These are phyloP conservation scores for Lactarius sp. DNA, from an alignment of 768 basidiomycete genomes.

Conservation along the genomic window DNA sequence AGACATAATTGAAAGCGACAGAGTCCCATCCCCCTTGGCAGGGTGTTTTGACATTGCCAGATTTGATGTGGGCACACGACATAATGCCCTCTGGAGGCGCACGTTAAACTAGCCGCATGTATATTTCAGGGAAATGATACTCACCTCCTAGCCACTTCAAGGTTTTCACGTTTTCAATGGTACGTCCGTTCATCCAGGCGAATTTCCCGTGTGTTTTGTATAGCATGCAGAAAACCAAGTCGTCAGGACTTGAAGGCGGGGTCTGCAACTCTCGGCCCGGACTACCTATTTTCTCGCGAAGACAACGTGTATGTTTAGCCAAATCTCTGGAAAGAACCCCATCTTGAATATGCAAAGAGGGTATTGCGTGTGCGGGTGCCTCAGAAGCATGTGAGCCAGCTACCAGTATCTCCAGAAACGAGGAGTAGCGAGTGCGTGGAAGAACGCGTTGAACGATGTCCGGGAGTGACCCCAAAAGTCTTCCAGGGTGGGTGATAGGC, in stretches of 20 bases:
- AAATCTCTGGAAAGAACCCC: neutral
- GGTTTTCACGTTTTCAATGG: conserved; percentile 13
- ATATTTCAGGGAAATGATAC: neutral
- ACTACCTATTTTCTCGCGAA: neutral
- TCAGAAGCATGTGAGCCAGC: neutral
- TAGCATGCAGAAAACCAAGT: conserved; percentile 14
- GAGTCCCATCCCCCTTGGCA: neutral
- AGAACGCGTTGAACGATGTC: conserved; percentile 19
- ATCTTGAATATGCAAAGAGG: neutral
- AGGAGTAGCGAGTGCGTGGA: conserved; percentile 16
- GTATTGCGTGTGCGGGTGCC: conserved; percentile 1
- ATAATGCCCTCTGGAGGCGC: conserved; percentile 16
- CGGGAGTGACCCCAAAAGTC: conserved; percentile 11
- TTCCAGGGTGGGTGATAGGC: neutral
- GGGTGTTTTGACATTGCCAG: conserved; percentile 3
- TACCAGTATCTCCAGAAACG: conserved; percentile 16
- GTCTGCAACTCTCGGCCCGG: neutral
- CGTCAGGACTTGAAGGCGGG: neutral
- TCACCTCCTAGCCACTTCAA: conserved; percentile 20
- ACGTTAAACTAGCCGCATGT: neutral
- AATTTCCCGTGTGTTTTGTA: conserved; percentile 23
- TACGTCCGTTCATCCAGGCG: conserved; percentile 18
- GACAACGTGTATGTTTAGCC: neutral
- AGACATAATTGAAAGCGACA: conserved; percentile 14
- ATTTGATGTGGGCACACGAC: conserved; percentile 23